These are phyloP conservation scores for Ustilago bromivora DNA, from an alignment of 1,284 basidiomycete genomes.

Conservation along the genomic window DNA sequence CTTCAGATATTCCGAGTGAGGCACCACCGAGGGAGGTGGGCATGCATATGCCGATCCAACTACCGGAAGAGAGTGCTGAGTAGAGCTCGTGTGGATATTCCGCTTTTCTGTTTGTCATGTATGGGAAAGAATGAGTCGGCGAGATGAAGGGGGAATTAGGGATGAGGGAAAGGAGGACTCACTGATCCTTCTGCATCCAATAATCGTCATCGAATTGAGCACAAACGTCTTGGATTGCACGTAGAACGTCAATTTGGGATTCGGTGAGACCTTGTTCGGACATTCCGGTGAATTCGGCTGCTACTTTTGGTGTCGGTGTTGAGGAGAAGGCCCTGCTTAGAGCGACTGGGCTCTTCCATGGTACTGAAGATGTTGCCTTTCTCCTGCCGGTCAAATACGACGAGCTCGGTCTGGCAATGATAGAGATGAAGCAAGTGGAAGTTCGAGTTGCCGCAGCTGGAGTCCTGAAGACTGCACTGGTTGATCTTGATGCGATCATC, in stretches of 20 bases:
- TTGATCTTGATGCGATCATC: conserved; percentile 10
- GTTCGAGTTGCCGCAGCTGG: neutral
- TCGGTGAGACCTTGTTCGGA: conserved; percentile 52
- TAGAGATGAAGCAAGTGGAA: neutral
- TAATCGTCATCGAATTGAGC: conserved; percentile 50
- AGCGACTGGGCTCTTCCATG: neutral
- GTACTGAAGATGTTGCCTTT: neutral
- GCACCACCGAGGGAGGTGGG: conserved; percentile 65
- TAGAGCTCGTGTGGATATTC: conserved; percentile 60
- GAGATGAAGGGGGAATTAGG: neutral
- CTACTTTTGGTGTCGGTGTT: neutral
- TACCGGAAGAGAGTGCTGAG: conserved; percentile 33
- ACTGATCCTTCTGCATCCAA: conserved; percentile 50
- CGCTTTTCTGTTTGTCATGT: conserved; percentile 8
- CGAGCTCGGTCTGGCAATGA: neutral
- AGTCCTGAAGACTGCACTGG: neutral
- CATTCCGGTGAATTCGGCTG: conserved; percentile 39
- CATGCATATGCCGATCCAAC: conserved; percentile 58
- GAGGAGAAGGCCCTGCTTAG: neutral
- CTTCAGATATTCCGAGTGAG: conserved; percentile 70
- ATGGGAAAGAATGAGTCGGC: neutral
- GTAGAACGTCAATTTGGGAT: conserved; percentile 52
- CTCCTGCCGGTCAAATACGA: neutral
- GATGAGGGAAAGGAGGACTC: neutral
- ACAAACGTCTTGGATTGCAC: conserved; percentile 42